Conservation (phyloP, 2,329 filamentous ascomycete species). For the Pestalotiopsis sp. region DNA sequence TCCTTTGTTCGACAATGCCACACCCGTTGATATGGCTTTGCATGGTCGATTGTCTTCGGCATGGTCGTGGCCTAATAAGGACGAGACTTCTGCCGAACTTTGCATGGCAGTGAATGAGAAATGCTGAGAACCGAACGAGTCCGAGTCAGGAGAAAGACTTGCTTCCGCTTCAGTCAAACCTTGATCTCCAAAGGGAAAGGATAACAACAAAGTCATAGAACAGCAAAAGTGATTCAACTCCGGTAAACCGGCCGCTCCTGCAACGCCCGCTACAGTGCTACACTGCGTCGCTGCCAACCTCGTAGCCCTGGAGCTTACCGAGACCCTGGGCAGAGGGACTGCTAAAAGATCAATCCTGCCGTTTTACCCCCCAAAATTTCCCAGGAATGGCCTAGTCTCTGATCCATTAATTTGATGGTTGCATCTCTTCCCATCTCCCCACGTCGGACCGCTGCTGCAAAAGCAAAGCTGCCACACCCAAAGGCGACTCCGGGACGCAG, state of each 20-base stretch:
- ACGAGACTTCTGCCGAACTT: neutral
- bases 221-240: neutral
- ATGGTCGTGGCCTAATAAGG: neutral
- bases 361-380: neutral
- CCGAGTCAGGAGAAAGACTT: neutral
- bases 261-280: neutral
- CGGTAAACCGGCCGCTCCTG: neutral
- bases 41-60: neutral
- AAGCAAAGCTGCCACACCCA: neutral
- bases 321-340: neutral
- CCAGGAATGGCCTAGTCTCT: constrained; percentile 8
- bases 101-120: neutral
- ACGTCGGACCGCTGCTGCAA: constrained; percentile 4
- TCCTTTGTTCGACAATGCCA: constrained; percentile 1
- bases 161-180: neutral
- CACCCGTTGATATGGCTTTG: neutral
- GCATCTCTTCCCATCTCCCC: constrained; percentile 9
- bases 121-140: neutral
- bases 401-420: constrained; percentile 8
- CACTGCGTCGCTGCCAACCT: too few relatives aligned
- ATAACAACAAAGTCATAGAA: neutral
- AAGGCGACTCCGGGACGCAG: neutral
- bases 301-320: neutral
- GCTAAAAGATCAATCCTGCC: neutral
- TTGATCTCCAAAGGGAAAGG: neutral